Conservation (phyloP, 495 filamentous ascomycete genomes). For the Neurospora africana region DNA sequence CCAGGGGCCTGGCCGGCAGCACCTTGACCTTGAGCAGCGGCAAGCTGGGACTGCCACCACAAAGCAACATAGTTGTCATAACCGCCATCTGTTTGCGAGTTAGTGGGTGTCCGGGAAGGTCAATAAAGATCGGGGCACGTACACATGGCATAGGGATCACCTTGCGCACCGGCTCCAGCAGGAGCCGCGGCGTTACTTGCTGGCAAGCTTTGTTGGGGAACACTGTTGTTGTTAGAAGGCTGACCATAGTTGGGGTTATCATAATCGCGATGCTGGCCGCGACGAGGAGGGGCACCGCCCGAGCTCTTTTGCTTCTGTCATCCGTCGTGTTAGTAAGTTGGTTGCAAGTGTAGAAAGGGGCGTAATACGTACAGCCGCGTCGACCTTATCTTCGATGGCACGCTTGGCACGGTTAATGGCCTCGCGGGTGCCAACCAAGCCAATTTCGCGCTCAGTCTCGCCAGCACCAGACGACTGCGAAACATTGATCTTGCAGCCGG, state of each 20-base stretch:
- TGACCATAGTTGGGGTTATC: conserved; percentile 33
- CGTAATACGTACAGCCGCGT: conserved; percentile 53
- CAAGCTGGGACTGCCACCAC: conserved; percentile 24
- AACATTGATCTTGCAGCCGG: conserved; percentile 84
- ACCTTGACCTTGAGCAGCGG: conserved; percentile 17
- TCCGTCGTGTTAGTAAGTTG: conserved; percentile 16
- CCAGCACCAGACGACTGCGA: conserved; percentile 56
- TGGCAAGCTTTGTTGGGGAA: conserved; percentile 10
- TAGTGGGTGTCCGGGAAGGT: neutral
- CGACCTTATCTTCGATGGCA: conserved; percentile 80
- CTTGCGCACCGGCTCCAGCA: conserved; percentile 12
- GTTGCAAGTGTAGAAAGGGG: neutral
- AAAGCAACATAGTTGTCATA: conserved; percentile 25
- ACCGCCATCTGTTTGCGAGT: conserved; percentile 17
- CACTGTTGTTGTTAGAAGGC: conserved; percentile 18
- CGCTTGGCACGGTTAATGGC: conserved; percentile 62
- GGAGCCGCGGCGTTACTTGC: conserved; percentile 9
- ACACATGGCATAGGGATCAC: conserved; percentile 26
- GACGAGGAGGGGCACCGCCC: conserved; percentile 31
- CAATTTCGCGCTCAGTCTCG: conserved; percentile 70
- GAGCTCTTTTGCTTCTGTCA: conserved; percentile 42
- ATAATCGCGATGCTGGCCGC: conserved; percentile 34
- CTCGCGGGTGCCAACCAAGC: conserved; percentile 60
- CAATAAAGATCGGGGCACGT: conserved; percentile 1
- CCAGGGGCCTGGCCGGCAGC: conserved; percentile 18